Base-by-base conservation (phyloP, 768 basidiomycete species). In the Phaffia tasmanica region DNA sequence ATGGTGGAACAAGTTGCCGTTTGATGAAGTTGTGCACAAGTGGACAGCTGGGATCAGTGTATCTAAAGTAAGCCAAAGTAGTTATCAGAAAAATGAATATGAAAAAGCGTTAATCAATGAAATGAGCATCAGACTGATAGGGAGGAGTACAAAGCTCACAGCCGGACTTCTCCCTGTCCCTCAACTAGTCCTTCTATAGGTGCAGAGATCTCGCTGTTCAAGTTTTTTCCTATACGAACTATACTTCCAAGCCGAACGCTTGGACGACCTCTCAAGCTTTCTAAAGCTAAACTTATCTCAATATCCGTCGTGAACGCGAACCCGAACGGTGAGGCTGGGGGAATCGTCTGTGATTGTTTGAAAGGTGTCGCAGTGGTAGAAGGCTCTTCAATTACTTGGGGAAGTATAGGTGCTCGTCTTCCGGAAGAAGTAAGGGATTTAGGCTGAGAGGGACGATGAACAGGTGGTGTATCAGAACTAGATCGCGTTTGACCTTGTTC, bases 11-110 rank as follows among this genome's bases (percentile, higher is more conserved):
- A 16, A 61, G 59, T 4, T 49, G 59, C 3, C 59, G 35, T 14
- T 18, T 6, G 35, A 61, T 46, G 59, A 46, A 61, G 1, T 46
- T 27, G 15, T 61, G 50, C 46, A 61, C 23, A 16, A 49, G 46
- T 0, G 59, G 59, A 23, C 59, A 61, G 8, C 46, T 27, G 23
- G 59, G 59, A 49, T 61, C 59, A n/a, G 50, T 49, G 23, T 61
- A 61, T 29, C 59, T 61, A 42, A 42, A 15, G 35, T 11, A 42
- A 42, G 4, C 4, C 35, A 42, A 14, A 3, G 16, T 21, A 14
- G 1, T 19, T 42, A 25, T 47, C 59, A 49, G 46, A 27, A n/a
- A n/a, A n/a, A n/a, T n/a, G n/a, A n/a, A n/a, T n/a, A n/a, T 23
- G 27, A 27, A 32, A 3, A 6, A 32, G 30, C 57, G 9, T 29